Evolutionary conservation across 2,329 filamentous ascomycete species (phyloP), one percentile per base, ranked within the genome.

Genomic region (Plectosphaerella plurivora): DNA sequence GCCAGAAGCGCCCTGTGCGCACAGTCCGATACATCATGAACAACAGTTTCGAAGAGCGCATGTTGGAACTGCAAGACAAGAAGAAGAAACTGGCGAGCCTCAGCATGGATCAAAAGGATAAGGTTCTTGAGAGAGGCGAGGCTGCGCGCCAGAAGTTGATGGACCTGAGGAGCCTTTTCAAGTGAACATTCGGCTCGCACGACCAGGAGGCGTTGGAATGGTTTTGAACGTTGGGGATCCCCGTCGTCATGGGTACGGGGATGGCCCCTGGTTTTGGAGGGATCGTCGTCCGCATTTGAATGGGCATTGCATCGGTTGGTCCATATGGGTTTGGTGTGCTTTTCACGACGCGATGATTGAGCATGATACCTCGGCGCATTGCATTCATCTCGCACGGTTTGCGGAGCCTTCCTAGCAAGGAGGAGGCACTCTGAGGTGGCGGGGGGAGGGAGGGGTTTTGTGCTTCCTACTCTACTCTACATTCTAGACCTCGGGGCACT

Each of bases 21-120:
- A 95, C 91, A 2, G 85, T 89, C 37, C 84, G 92, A 37, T 97
- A 90, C 68, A 87, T 97, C 61, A 97, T 97, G 91, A 78, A 82
- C 22, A 77, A 84, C 55, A 96, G 90, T 63, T 96, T 99, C 54
- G 94, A 99, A 68, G 90, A 96, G 73, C 93, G 91, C 73, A 96
- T 99, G 81, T 74, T 95, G 3, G 80, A 88, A 61, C 73, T 99
- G 56, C 93, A 97, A 68, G 84, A 89, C 53, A 95, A 94, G 80
- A 99, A 99, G 79, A 89, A 88, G 73, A 87, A 91, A 68, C 73
- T 99, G 49, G 94, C 94, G 0, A 91, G 89, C 64, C 75, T 97
- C 59, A 93, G 89, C 65, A 86, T 95, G 86, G 88, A 89, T 57
- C 78, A 81, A 24, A 65, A 79, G 66, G 70, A 82, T 73, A 74